Evolutionary conservation across 495 filamentous ascomycete species (phyloP), one percentile per base, ranked within the genome.

Genomic region (Opeltia flavorubescens): DNA sequence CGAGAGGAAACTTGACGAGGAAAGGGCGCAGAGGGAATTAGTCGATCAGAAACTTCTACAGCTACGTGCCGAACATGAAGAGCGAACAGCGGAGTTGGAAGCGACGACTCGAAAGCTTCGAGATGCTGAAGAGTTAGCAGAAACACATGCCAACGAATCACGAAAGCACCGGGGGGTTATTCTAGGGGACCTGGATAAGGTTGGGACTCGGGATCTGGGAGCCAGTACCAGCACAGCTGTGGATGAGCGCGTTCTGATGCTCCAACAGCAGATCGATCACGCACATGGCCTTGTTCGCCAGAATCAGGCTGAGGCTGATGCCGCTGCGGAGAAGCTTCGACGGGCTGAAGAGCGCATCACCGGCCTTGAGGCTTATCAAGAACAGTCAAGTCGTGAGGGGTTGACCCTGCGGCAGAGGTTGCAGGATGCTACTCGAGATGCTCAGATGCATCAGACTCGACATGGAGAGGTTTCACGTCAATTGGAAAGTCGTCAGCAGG

Each of bases 331-430:
- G 53, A 94, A 86, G 60, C 72, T 99, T 28, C 81, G 89, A 8
- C 78, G 84, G 43, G 91, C 91, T 6, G 94, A 96, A 63, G 93
- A 94, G 61, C 76, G 93, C 5, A 95, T 99, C 58, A 93, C 91
- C 13, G 89, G 89, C 2, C 72, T 99, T 4, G 91, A 99, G 63
- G 85, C 85, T 2, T 94, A 95, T 59, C 91, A 99, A 65, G 89
- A 95, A 57, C 91, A 99, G 66, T 79, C 88, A 4, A 95, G 88
- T 59, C 73, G 91, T 28, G 91, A 99, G 62, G 83, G 86, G 28
- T 75, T 99, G 46, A 76, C 81, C 27, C 81, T 95, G 34, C 81
- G 93, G 27, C 78, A 88, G 60, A 88, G 94, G 55, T 74, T 99
- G 44, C 89, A 95, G 59, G 72, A 75, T 26, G 78, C 83, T 2